Conservation (phyloP, 176 grass and related monocot genomes). For the Triticum urartu region DNA sequence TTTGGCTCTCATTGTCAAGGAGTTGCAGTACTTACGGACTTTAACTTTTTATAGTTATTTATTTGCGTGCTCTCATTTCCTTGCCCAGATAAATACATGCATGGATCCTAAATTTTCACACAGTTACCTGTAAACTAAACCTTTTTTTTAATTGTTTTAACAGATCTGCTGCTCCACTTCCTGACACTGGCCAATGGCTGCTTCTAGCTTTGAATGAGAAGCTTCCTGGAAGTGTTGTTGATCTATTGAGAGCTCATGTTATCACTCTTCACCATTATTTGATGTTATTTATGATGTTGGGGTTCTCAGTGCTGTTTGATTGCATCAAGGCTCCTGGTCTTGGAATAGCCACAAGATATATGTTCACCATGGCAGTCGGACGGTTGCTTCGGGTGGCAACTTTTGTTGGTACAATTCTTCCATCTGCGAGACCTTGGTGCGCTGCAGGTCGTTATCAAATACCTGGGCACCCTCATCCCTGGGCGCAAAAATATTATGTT, state of each 20-base stretch:
- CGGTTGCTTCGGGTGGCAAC: slow-evolving; percentile 61
- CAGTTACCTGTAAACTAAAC: slow-evolving; percentile 7
- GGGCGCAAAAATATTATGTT: slow-evolving; percentile 82
- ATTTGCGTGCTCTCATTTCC: background rate
- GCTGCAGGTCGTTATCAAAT: slow-evolving; percentile 59
- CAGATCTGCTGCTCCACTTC: slow-evolving; percentile 69
- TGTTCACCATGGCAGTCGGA: slow-evolving; percentile 85
- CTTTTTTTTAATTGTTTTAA: background rate
- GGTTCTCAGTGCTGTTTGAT: slow-evolving; percentile 69
- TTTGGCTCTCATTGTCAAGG: slow-evolving; percentile 13
- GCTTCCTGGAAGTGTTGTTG: slow-evolving; percentile 60
- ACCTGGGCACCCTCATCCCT: slow-evolving; percentile 79
- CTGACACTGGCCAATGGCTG: slow-evolving; percentile 86
- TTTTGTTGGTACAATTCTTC: slow-evolving; percentile 82
- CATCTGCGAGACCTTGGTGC: slow-evolving; percentile 80
- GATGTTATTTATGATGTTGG: slow-evolving; percentile 89
- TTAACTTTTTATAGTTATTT: background rate
- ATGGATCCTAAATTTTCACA: background rate
- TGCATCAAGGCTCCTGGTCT: slow-evolving; percentile 80
- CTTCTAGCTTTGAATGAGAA: slow-evolving; percentile 77
- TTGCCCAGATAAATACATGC: background rate
- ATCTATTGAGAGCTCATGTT: slow-evolving; percentile 72
- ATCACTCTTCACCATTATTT: slow-evolving; percentile 91
- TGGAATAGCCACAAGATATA: slow-evolving; percentile 69
- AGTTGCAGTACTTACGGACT: background rate